phyloP scores from a whole-genome alignment of 495 filamentous ascomycete species.

The Daldinia decipiens region DNA sequence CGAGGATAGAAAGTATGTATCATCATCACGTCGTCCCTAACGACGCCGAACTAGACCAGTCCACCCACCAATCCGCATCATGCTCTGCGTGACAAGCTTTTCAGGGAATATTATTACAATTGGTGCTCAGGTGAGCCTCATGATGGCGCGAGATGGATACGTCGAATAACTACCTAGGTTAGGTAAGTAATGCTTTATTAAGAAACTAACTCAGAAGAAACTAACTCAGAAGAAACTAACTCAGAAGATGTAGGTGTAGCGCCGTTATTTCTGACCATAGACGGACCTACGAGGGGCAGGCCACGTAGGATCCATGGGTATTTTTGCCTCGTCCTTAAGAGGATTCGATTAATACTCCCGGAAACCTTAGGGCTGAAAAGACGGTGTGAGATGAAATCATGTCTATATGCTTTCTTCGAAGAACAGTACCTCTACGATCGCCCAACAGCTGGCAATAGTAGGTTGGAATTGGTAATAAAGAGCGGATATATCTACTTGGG shows the following conservation, averaged over 20 bases:
- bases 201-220: slow-evolving; percentile 6
- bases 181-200: slow-evolving; percentile 2
- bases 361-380: slow-evolving; percentile 38
- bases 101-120: slow-evolving; percentile 15
- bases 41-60: slow-evolving; percentile 14
- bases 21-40: slow-evolving; percentile 24
- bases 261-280: not conserved
- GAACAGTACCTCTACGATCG: slow-evolving; percentile 18
- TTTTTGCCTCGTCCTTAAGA: slow-evolving; percentile 30
- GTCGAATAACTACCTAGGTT: slow-evolving; percentile 1
- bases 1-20: slow-evolving; percentile 21
- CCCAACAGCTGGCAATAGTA: slow-evolving; percentile 16
- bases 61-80: slow-evolving; percentile 30
- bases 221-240: too few species aligned
- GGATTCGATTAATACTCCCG: slow-evolving; percentile 34
- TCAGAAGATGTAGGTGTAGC: slow-evolving; percentile 6
- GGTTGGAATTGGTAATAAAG: slow-evolving; percentile 31
- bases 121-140: slow-evolving; percentile 36
- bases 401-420: slow-evolving; percentile 19
- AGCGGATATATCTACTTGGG: slow-evolving; percentile 24
- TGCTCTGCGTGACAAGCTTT: slow-evolving; percentile 31
- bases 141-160: slow-evolving; percentile 7
- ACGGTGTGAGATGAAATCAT: slow-evolving; percentile 42
- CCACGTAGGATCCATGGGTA: slow-evolving; percentile 24
- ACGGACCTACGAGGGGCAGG: slow-evolving; percentile 11